These are phyloP conservation scores for Schizothecium vesticola DNA, from an alignment of 495 filamentous ascomycete species.

Conservation along the genomic window DNA sequence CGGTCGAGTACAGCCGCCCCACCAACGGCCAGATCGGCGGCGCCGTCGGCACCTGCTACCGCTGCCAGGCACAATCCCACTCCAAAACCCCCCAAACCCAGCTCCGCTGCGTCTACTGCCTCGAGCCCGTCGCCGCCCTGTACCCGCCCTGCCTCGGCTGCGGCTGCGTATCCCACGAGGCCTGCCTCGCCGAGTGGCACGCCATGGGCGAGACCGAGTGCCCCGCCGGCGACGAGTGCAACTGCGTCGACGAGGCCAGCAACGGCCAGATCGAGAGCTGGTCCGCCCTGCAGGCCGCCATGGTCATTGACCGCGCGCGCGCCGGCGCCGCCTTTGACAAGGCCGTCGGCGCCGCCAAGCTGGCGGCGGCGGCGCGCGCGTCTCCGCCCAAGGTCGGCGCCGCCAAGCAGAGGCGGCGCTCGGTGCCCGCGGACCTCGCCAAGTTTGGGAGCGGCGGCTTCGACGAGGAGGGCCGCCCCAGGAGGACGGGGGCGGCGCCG, in stretches of 20 bases:
- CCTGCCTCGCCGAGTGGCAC: constrained; percentile 50
- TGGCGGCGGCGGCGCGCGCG: neutral
- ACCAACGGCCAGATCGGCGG: constrained; percentile 33
- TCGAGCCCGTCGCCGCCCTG: constrained; percentile 49
- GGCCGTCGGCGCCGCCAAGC: neutral
- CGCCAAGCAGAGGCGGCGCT: constrained; percentile 13
- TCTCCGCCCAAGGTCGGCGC: neutral
- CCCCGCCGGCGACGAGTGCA: constrained; percentile 45
- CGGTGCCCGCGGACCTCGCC: constrained; percentile 22
- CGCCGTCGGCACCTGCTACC: constrained; percentile 50
- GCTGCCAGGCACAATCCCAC: constrained; percentile 30
- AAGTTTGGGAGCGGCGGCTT: constrained; percentile 14
- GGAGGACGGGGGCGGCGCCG: constrained; percentile 1
- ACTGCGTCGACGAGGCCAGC: constrained; percentile 39
- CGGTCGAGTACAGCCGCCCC: constrained; percentile 36
- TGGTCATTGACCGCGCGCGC: constrained; percentile 1
- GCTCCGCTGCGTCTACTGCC: constrained; percentile 55
- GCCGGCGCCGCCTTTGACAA: neutral
- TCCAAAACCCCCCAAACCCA: constrained; percentile 48
- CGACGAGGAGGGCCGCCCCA: constrained; percentile 5
- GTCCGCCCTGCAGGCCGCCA: constrained; percentile 22
- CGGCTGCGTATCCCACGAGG: constrained; percentile 55
- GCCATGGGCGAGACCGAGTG: constrained; percentile 41
- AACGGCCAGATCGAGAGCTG: constrained; percentile 39
- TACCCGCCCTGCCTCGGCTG: constrained; percentile 56